Evolutionary conservation across 306 rosid genomes (phyloP).

Genomic region (Cucurbita ficifolia): DNA sequence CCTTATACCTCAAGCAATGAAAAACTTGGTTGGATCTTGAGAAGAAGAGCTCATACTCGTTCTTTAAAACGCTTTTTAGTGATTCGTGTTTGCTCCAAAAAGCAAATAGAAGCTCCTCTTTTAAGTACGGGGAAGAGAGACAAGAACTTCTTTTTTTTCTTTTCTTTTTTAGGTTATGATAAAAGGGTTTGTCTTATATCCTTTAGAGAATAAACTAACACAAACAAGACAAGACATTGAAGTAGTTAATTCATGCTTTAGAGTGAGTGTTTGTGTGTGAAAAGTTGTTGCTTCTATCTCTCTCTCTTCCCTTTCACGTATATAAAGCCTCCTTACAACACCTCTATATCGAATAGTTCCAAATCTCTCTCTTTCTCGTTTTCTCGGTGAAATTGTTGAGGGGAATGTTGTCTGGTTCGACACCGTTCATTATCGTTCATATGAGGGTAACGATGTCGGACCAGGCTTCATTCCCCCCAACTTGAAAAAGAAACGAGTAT

Average conservation of each 20-base stretch:
- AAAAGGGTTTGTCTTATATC: neutral
- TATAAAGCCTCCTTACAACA: constrained; percentile 45
- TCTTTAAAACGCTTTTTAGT: too few species aligned
- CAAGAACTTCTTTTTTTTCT: neutral
- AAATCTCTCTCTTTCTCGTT: neutral
- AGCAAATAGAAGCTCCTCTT: neutral
- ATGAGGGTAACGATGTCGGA: constrained; percentile 54
- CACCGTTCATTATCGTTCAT: constrained; percentile 16
- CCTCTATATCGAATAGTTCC: neutral
- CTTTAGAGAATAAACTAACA: neutral
- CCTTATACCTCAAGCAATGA: neutral
- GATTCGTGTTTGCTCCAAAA: neutral
- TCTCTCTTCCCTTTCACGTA: constrained; percentile 35
- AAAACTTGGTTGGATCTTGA: neutral
- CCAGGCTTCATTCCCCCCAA: constrained; percentile 99
- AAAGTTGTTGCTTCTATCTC: constrained; percentile 21
- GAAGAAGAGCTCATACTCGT: neutral
- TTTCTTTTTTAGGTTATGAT: neutral
- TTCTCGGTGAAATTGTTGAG: constrained; percentile 37
- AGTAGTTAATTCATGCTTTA: neutral
- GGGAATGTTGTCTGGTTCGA: constrained; percentile 98
- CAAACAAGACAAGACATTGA: neutral
- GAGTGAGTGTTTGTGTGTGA: constrained; percentile 18
- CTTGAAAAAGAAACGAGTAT: constrained; percentile 2
- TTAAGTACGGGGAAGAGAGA: neutral